A percentile compares a stretch with the other conserved stretches of the same genome.
These are phyloP conservation scores for Sporothrix brasiliensis DNA, from an alignment of 2,329 filamentous ascomycete species.

Conservation along the genomic window DNA sequence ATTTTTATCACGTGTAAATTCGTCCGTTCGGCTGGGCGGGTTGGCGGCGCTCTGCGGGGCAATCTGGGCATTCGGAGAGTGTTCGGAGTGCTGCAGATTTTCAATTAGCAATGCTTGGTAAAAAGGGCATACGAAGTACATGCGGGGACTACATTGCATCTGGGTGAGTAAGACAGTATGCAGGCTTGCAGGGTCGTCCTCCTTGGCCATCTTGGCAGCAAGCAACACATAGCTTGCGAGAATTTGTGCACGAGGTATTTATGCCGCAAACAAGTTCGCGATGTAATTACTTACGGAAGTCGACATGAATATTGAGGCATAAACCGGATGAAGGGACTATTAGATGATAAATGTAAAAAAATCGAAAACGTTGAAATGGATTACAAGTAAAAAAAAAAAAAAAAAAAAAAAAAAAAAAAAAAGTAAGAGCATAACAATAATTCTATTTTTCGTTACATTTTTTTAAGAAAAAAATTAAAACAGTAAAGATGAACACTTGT, in stretches of 20 bases:
- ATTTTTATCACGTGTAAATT: constrained; percentile 8
- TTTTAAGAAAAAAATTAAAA: not conserved
- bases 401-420: not conserved
- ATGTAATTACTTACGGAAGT: too few relatives aligned
- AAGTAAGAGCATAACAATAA: not conserved
- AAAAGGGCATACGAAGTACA: not conserved
- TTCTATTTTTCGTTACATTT: too few relatives aligned
- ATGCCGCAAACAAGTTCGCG: too few relatives aligned
- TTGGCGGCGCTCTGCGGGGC: not conserved
- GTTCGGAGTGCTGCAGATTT: not conserved
- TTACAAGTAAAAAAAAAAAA: not conserved
- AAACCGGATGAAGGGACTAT: too few relatives aligned
- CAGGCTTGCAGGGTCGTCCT: too few relatives aligned
- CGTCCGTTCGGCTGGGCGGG: constrained; percentile 1
- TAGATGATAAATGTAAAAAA: not conserved
- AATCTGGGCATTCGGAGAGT: not conserved
- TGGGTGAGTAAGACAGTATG: not conserved
- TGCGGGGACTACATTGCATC: too few relatives aligned
- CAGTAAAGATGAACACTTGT: not conserved
- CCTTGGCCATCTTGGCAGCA: too few relatives aligned
- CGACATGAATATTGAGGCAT: too few relatives aligned
- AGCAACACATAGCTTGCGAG: too few relatives aligned
- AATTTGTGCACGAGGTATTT: too few relatives aligned
- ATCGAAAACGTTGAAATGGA: too few relatives aligned
- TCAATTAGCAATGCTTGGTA: constrained; percentile 17